Evolutionary conservation across 2,329 filamentous ascomycete species (phyloP), one percentile per base, ranked within the genome.

Genomic region (Piedraia hortae): DNA sequence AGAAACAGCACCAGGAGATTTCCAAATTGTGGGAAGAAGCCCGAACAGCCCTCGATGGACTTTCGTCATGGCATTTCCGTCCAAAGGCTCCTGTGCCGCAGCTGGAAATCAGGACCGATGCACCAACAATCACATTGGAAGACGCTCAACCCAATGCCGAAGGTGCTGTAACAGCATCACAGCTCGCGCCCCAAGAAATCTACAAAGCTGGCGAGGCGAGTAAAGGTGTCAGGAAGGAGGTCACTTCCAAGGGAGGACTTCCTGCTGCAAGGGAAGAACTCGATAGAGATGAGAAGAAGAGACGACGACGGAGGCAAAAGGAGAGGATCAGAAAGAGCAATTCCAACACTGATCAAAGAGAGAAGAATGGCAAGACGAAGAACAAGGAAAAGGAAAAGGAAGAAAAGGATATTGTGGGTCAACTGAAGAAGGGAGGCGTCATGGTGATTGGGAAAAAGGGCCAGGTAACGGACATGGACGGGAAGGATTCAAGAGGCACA

Each of bases 41-140:
- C 23, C 67, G 61, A 37, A 61, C 60, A 20, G 73, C 75, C 30
- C 64, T 97, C 24, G 85, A 97, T 46, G 64, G 74, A 12, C 63
- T 97, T 30, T 80, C 68, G 46, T 89, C 73, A 43, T 89, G 77
- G 68, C 73, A 91, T 49, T 91, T 90, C 59, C 80, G 75, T 46
- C 85, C 85, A 24, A 88, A 80, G 50, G 68, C 74, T 6, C 59
- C 69, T 2, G 70, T 70, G 22, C 64, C 75, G n/a, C 62, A 63
- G 20, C 62, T 97, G 30, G 80, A 74, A 19, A 72, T 91, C 24
- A 70, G 91, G 15, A 61, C 75, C 12, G 82, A 93, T 46, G 74
- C 85, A 3, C 75, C 80, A n/a, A 77, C 74, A 3, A 68, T 93
- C 31, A 59, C 62, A 33, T 89, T 93, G 72, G 85, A 97, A 51